phyloP scores from a whole-genome alignment of 495 filamentous ascomycete species.

The Penicillium simplicissimum region DNA sequence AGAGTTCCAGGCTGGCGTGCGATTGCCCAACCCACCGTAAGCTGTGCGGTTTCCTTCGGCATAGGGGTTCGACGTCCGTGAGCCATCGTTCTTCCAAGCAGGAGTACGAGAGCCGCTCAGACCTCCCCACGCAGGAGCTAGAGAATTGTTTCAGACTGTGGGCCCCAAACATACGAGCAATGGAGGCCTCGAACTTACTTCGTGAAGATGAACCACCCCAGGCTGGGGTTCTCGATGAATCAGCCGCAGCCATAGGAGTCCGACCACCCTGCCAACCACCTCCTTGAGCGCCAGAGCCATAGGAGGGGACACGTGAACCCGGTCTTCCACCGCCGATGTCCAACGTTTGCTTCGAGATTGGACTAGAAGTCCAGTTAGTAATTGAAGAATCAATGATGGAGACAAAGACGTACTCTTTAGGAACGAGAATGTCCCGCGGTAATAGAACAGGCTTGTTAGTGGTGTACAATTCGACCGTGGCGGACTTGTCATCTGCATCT shows the following conservation, averaged over 20 bases:
- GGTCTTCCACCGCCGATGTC: conserved; percentile 61
- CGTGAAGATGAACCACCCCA: conserved; percentile 59
- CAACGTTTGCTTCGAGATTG: conserved; percentile 70
- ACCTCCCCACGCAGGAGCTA: conserved; percentile 61
- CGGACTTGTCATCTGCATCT: conserved; percentile 80
- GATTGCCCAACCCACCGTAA: conserved; percentile 58
- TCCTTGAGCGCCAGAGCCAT: conserved; percentile 39
- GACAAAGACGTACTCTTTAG: conserved; percentile 66
- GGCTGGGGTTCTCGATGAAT: conserved; percentile 67
- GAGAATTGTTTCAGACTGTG: conserved; percentile 15
- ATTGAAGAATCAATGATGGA: not conserved
- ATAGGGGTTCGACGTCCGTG: conserved; percentile 74
- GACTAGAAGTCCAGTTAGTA: conserved; percentile 28
- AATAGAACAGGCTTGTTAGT: conserved; percentile 86
- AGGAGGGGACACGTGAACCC: conserved; percentile 53
- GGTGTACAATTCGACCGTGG: conserved; percentile 88
- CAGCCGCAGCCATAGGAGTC: conserved; percentile 62
- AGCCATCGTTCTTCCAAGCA: conserved; percentile 72
- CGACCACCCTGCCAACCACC: conserved; percentile 59
- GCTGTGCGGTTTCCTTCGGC: conserved; percentile 79
- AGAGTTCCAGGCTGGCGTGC: conserved; percentile 58
- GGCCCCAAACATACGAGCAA: conserved; percentile 8
- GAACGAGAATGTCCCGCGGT: conserved; percentile 69
- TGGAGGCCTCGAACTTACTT: conserved; percentile 47
- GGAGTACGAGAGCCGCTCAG: conserved; percentile 67